Base-by-base conservation (phyloP, 345 rosid genomes). In the Bruguiera sexangula region DNA sequence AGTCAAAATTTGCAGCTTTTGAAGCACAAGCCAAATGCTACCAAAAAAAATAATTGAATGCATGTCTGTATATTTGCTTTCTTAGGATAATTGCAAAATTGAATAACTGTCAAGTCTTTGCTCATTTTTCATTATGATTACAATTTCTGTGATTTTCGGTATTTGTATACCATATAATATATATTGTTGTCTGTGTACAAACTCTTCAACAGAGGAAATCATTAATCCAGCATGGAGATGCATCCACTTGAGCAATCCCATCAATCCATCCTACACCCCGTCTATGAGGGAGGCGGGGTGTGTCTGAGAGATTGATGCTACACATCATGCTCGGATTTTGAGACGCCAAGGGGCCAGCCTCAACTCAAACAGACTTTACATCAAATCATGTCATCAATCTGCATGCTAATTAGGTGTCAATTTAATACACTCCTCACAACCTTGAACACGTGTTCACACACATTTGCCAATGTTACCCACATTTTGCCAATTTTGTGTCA, bases 291-390 rank as follows among this genome's bases (percentile, higher is more conserved):
- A 29, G 9, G 2, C 1, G 18, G 50, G 48, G 16, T 39, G 50
- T 43, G 15, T 3, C 1, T 29, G 70, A 66, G 52, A 51, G 71
- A 67, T 71, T 66, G 82, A 78, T 73, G 74, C 13, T 9, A 85
- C 85, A 72, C 83, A 76, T 83, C 89, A 64, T 79, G 86, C 86
- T 82, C 82, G 74, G 73, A 79, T 75, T 79, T 77, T 72, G 76
- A 81, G 80, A 67, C 54, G 55, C 53, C 2, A 21, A 26, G 8
- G 26, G 0, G 51, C 26, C 13, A 20, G 6, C 21, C 43, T 39
- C 55, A 22, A 53, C 48, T 3, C 1, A 3, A 61, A 53, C 83
- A 74, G 72, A 60, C 83, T 75, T 78, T 75, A 82, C 80, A 85
- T 85, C 88, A 78, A 76, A 78, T 82, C 85, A 78, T 65, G 36